Conservation (phyloP, 2,329 filamentous ascomycete species). For the Microdochium trichocladiopsis region DNA sequence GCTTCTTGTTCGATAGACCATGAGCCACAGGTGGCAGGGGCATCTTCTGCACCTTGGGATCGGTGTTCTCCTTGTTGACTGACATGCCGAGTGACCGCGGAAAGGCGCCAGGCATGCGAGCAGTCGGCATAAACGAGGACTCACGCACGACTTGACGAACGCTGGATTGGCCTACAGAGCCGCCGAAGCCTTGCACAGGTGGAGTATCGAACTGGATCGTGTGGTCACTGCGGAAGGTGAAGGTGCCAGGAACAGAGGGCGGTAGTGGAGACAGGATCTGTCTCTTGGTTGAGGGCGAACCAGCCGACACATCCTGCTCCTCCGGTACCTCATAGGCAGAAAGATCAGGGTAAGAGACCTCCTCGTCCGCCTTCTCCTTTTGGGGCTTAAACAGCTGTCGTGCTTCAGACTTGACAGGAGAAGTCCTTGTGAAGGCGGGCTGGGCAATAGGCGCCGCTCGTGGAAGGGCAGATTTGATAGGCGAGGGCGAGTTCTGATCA, state of each 20-base stretch:
- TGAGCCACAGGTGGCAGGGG: slow-evolving; percentile 30
- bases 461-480: slow-evolving; percentile 41
- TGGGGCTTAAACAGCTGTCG: neutral
- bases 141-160: slow-evolving; percentile 48
- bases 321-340: slow-evolving; percentile 22
- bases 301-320: neutral
- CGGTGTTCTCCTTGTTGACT: slow-evolving; percentile 35
- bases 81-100: slow-evolving; percentile 23
- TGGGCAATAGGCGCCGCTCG: slow-evolving; percentile 30
- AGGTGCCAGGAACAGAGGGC: slow-evolving; percentile 45
- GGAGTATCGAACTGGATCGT: slow-evolving; percentile 50
- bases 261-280: slow-evolving; percentile 11
- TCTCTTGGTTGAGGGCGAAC: slow-evolving; percentile 7
- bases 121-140: slow-evolving; percentile 33
- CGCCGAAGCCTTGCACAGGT: slow-evolving; percentile 46
- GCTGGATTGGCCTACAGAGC: slow-evolving; percentile 51
- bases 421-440: slow-evolving; percentile 9
- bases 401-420: neutral
- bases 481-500: slow-evolving; percentile 47
- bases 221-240: slow-evolving; percentile 60
- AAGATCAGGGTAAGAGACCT: slow-evolving; percentile 47
- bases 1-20: slow-evolving; percentile 60
- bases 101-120: slow-evolving; percentile 49
- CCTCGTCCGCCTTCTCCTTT: slow-evolving; percentile 18
- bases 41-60: slow-evolving; percentile 23